phyloP scores from a whole-genome alignment of 2,329 filamentous ascomycete species.

The Hymenotorrendiella dingleyae region DNA sequence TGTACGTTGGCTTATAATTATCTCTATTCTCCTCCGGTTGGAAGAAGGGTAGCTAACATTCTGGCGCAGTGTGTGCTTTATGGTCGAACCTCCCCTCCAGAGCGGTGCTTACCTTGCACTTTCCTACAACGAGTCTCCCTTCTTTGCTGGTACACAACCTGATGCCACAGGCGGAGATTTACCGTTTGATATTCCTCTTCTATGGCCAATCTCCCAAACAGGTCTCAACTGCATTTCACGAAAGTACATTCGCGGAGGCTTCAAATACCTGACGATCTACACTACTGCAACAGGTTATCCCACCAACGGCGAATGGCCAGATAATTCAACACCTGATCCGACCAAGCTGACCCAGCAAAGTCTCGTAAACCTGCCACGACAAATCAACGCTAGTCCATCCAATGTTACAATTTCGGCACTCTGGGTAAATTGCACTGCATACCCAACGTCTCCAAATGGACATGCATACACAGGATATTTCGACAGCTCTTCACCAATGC shows the following conservation, averaged over 20 bases:
- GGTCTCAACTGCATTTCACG: slow-evolving; percentile 32
- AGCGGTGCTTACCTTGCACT: slow-evolving; percentile 31
- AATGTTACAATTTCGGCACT: slow-evolving; percentile 31
- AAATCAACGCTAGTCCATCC: slow-evolving; percentile 2
- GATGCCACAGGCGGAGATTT: slow-evolving; percentile 32
- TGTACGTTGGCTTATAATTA: slow-evolving; percentile 27
- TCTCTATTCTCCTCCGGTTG: too few relatives aligned
- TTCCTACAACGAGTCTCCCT: slow-evolving; percentile 34
- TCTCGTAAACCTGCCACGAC: slow-evolving; percentile 8
- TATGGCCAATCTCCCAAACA: slow-evolving; percentile 26
- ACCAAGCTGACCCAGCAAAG: too few relatives aligned
- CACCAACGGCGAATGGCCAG: slow-evolving; percentile 18
- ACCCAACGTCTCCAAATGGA: slow-evolving; percentile 41
- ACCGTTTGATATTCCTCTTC: slow-evolving; percentile 30
- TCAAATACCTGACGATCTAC: slow-evolving; percentile 36
- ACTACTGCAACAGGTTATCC: slow-evolving; percentile 22
- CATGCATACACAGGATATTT: slow-evolving; percentile 49
- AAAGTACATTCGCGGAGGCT: slow-evolving; percentile 34
- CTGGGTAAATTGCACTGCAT: slow-evolving; percentile 37
- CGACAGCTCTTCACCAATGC: slow-evolving; percentile 41
- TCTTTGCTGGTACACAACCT: slow-evolving; percentile 30
- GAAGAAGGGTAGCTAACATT: too few relatives aligned
- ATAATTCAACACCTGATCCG: too few relatives aligned
- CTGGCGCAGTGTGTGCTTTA: slow-evolving; percentile 31
- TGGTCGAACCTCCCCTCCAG: slow-evolving; percentile 26